Evolutionary conservation across 176 grass and related monocot species (phyloP).

Genomic region (Carex cristatella): DNA sequence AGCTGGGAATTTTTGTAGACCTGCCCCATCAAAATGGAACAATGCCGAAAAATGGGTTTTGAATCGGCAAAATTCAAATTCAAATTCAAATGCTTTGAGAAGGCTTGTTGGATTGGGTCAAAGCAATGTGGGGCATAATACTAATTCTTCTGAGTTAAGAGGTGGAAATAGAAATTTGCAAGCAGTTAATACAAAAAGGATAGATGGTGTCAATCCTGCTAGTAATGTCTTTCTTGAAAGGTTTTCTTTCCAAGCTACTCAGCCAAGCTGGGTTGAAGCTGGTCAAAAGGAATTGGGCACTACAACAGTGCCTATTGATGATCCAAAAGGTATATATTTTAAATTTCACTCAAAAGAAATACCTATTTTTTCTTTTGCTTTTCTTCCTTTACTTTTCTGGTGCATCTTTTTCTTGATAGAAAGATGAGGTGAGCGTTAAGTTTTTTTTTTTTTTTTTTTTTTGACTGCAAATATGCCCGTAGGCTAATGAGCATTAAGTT

Average conservation of each 20-base stretch:
- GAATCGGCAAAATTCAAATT: conserved; percentile 56
- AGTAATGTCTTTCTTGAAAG: conserved; percentile 52
- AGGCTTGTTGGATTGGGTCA: conserved; percentile 16
- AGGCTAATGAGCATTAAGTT: neutral
- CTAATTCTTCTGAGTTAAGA: conserved; percentile 9
- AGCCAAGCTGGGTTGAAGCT: conserved; percentile 32
- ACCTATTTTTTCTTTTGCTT: neutral
- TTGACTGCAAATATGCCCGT: too few relatives aligned
- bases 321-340: conserved; percentile 46
- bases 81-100: conserved; percentile 29
- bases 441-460: too few relatives aligned
- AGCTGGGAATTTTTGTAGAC: conserved; percentile 42
- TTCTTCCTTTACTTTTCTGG: neutral
- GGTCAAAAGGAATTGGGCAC: conserved; percentile 24
- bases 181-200: conserved; percentile 42
- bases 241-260: conserved; percentile 60
- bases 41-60: conserved; percentile 97
- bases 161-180: conserved; percentile 8
- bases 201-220: conserved; percentile 36
- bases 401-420: neutral
- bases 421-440: neutral
- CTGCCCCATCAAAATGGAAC: conserved; percentile 83
- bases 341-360: neutral
- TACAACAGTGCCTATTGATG: conserved; percentile 22
- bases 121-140: conserved; percentile 2